Evolutionary conservation across 1,139 yeast genomes (phyloP), one percentile per base, ranked within the genome.

Genomic region (Suhomyces bolitotheri): DNA sequence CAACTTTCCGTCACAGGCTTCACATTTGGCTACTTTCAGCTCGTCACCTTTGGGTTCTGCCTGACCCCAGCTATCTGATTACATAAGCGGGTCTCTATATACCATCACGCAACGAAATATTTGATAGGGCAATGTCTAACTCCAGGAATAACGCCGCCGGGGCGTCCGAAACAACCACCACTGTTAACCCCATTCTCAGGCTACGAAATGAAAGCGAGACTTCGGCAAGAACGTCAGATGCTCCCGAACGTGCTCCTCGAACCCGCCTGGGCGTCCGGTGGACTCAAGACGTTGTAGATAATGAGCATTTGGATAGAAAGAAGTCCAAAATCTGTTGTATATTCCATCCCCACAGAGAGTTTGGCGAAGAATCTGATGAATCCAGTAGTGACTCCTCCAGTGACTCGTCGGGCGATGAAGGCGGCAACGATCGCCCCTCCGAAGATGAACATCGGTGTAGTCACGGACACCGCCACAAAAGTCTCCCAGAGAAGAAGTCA

Each of bases 311-410:
- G 84, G 76, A 82, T 53, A 85, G 78, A 65, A 90, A 90, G 64
- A 89, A 88, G 58, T 78, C 95, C 13, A 92, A 90, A 60, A 82
- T 90, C n/a, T 92, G 98, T 56, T 90, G 98, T 50, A 90, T 92
- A 15, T 92, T 83, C 64, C 96, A 88, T 53, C 96, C 96, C 2
- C 83, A 82, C 33, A 69, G 79, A 22, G 83, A 79, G 47, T 83
- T 81, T 51, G 92, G 52, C 11, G 51, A 48, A 30, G 46, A 38
- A 41, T 64, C 73, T 13, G 59, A 58, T 8, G 56, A 59, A 7
- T 49, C 50, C 1, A 50, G 58, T 25, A 51, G 53, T 13, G 60
- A 58, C 37, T 54, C 60, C 43, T 66, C 40, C 21, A 58, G 65
- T 41, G 76, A 68, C 34, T 60, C 70, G 4, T 45, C 50, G 9